Conservation (phyloP, 306 rosid genomes). For the Lathyrus tuberosus region DNA sequence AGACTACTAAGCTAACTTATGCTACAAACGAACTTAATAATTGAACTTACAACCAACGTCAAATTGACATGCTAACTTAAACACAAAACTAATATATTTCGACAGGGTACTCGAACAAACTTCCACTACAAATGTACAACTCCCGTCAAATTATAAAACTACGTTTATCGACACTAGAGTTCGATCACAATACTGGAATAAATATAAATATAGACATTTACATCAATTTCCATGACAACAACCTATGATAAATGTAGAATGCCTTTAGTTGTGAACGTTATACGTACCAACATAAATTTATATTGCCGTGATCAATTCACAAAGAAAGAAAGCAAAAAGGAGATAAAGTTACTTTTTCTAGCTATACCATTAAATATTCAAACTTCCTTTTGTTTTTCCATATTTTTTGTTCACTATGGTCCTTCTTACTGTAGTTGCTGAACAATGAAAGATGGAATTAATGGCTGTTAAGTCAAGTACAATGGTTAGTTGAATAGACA, state of each 20-base stretch:
- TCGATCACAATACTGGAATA: too few species aligned
- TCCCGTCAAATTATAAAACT: too few species aligned
- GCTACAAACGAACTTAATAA: too few species aligned
- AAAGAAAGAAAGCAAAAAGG: constrained; percentile 3
- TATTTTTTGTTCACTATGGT: background rate
- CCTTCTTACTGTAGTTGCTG: constrained; percentile 17
- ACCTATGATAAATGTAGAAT: background rate
- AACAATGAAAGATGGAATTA: constrained; percentile 25
- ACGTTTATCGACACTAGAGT: too few species aligned
- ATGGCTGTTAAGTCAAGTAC: constrained; percentile 7
- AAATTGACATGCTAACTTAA: too few species aligned
- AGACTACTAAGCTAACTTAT: too few species aligned
- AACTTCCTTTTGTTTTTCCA: background rate
- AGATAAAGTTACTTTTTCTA: background rate
- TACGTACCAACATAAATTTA: constrained; percentile 8
- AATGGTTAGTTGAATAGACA: constrained; percentile 30
- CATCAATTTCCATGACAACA: constrained; percentile 1
- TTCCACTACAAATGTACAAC: too few species aligned
- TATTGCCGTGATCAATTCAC: background rate
- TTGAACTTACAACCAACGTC: too few species aligned
- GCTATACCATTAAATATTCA: background rate
- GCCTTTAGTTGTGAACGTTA: background rate
- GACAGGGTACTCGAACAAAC: too few species aligned
- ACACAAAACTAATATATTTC: too few species aligned
- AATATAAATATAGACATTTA: too few species aligned